Base-by-base conservation (phyloP, 1,284 basidiomycete genomes). In the Trametes pubescens region DNA sequence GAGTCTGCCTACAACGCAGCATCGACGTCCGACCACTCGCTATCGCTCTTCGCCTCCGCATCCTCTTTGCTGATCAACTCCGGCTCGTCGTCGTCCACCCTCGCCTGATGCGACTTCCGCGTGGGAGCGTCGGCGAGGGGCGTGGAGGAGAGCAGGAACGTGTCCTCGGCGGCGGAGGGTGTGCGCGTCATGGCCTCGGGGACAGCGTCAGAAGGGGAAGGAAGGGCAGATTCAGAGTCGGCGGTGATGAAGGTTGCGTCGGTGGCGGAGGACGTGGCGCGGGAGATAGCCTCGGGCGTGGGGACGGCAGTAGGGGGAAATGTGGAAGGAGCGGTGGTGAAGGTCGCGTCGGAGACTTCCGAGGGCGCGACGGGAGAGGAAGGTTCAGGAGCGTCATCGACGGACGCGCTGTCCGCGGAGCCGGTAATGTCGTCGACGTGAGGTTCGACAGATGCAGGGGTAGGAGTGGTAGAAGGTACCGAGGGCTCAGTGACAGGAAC, bases 11-110 rank as follows among this genome's bases (percentile, higher is more conserved):
- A 48, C n/a, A n/a, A n/a, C 0, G 47, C 47, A 11, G 54, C 51
- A 61, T 63, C 67, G 22, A 68, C 49, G 34, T 68, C 67, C 14
- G 67, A 68, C 67, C 67, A 68, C n/a, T 65, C 67, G 57, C 64
- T 64, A 14, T 67, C 65, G 37, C 62, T 62, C 65, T 57, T 62
- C 47, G 51, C 65, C 57, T 71, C 65, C n/a, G 14, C 64, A 44
- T 71, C 69, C n/a, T 63, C 64, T 46, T 51, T 57, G 57, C 49
- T 58, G 47, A 69, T 65, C 37, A 71, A 61, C 44, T 71, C 68
- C 51, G 65, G 35, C 56, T 65, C 69, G 24, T 69, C 66, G 43
- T 64, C 65, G 22, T 66, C 62, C 13, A 35, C 52, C 9, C 26
- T 18, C 51, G 38, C 44, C n/a, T 55, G 11, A 4, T 44, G 49